Base-by-base conservation (phyloP, 331 rosid genomes). In the Phaseolus coccineus region DNA sequence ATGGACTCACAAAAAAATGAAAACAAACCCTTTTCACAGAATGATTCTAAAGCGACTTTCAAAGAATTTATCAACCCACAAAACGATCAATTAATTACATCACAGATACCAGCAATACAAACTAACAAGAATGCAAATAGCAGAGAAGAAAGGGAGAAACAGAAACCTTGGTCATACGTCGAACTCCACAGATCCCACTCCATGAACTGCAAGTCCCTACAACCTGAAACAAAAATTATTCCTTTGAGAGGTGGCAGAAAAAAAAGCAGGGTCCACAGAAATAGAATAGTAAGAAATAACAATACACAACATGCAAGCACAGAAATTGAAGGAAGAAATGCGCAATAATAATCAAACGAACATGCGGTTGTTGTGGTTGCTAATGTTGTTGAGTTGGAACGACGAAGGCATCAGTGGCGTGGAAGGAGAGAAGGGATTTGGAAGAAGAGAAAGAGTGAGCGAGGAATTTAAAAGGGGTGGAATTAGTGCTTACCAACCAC, bases 121-220 rank as follows among this genome's bases (percentile, higher is more conserved):
- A 59, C 30, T 37, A 35, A 75, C n/a, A 73, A 69, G 11, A 80
- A 35, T 14, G 40, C 37, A 62, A 7, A 59, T 14, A 12, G 9
- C 25, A 46, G 8, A 46, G 9, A 8, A 61, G 42, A 66, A 57
- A 66, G 4, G 3, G 19, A 69, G 64, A 83, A 88, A 87, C 95
- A 97, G 59, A 83, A 88, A 88, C 97, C 98, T 89, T 76, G 86
- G 73, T 74, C 73, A 71, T 37, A 78, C 59, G 93, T 39, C 16
- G 89, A 77, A 81, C 86, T 79, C 98, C 98, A 91, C 2, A 88
- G 87, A 88, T 90, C 91, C 86, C 83, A 84, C 74, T 64, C 97
- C 98, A 88, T 93, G 91, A 82, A 74, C 39, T 59, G 42, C 25
- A n/a, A 19, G 40, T 37, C 83, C 71, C 55, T 70, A 66, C 16